A percentile compares a stretch with the other conserved stretches of the same genome.
These are phyloP conservation scores for Avicennia marina DNA, from an alignment of 257 asterid genomes.

Conservation along the genomic window DNA sequence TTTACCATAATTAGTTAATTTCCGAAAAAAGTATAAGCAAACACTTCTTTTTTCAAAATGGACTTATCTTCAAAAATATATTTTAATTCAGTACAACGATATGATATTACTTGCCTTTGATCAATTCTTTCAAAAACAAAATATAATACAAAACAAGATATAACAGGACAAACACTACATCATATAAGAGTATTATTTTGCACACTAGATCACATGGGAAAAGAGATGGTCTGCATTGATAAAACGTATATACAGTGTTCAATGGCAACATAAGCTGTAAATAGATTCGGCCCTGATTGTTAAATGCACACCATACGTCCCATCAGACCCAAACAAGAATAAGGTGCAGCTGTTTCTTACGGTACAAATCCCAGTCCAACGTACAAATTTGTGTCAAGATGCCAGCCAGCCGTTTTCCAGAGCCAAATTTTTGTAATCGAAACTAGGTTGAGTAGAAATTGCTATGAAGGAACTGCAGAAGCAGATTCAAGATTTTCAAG, in stretches of 20 bases:
- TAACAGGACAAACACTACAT: no score
- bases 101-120: no score
- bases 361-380: neutral
- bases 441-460: neutral
- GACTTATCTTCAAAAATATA: no score
- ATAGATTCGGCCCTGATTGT: neutral
- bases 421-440: neutral
- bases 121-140: no score
- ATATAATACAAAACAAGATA: no score
- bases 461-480: conserved; percentile 39
- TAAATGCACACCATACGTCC: neutral
- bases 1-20: no score
- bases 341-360: neutral
- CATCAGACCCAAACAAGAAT: neutral
- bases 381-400: neutral
- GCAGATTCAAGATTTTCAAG: conserved; percentile 63
- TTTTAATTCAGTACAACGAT: no score
- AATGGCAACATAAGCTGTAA: neutral
- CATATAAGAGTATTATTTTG: neutral
- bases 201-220: neutral
- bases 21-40: no score
- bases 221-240: neutral
- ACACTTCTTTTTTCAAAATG: no score
- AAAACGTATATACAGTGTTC: neutral
- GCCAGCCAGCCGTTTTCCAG: neutral